Conservation (phyloP, 2,329 filamentous ascomycete genomes). For the Ilyonectria sp. region DNA sequence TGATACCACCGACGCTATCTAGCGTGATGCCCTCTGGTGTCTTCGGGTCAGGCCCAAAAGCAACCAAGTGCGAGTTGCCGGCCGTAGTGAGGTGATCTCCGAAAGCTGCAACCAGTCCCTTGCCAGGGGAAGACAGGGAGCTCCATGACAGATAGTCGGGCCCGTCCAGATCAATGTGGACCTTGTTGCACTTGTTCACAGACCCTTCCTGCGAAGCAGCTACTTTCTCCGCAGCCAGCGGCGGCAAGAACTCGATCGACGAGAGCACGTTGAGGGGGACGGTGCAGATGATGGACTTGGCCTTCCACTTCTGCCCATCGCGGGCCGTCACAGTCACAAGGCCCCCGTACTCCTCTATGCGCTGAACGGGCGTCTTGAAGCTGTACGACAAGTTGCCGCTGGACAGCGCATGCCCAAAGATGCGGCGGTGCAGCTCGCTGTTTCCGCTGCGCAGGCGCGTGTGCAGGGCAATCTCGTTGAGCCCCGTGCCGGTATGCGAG, state of each 20-base stretch:
- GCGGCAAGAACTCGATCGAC: constrained; percentile 20
- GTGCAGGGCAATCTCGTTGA: constrained; percentile 27
- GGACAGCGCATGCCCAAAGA: constrained; percentile 19
- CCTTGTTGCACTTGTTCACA: constrained; percentile 25
- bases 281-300: constrained; percentile 23
- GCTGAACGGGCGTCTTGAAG: constrained; percentile 7
- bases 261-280: constrained; percentile 26
- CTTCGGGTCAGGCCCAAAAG: constrained; percentile 26
- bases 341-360: not conserved
- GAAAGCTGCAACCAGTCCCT: constrained; percentile 17
- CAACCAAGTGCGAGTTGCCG: constrained; percentile 22
- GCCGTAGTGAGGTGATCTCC: constrained; percentile 24
- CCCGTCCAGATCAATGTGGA: constrained; percentile 23
- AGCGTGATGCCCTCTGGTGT: constrained; percentile 3
- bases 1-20: constrained; percentile 1
- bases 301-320: constrained; percentile 18
- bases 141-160: constrained; percentile 24
- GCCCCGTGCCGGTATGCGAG: constrained; percentile 9
- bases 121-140: constrained; percentile 6
- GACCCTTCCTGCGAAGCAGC: constrained; percentile 8
- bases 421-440: constrained; percentile 23
- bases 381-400: constrained; percentile 27
- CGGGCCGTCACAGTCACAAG: constrained; percentile 12
- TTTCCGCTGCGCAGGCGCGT: constrained; percentile 23
- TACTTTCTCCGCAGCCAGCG: constrained; percentile 13